A percentile compares a stretch with the other conserved stretches of the same genome.
Conservation (phyloP, 108 stramenopile genomes). For the Schizochytrium sp. region DNA sequence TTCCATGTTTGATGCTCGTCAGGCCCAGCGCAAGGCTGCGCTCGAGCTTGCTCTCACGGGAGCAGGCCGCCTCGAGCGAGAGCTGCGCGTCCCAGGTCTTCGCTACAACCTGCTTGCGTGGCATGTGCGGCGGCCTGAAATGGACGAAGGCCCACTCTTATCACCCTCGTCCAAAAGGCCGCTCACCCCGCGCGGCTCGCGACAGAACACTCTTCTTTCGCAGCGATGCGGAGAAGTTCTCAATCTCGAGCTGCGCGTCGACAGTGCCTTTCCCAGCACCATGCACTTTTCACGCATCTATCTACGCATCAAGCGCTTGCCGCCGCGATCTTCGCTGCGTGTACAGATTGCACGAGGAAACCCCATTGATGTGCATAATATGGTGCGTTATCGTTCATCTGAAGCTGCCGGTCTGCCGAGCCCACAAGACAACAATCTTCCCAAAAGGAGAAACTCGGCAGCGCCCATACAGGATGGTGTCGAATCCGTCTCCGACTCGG, state of each 20-base stretch:
- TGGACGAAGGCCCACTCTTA: too few relatives aligned
- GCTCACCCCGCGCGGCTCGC: too few relatives aligned
- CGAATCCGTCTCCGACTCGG: too few relatives aligned
- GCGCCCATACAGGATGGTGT: too few relatives aligned
- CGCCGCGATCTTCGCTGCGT: not conserved
- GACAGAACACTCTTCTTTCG: not conserved
- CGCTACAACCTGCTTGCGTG: not conserved
- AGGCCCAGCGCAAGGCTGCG: not conserved
- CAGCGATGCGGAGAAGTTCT: not conserved
- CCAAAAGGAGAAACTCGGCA: too few relatives aligned
- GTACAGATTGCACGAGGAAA: not conserved
- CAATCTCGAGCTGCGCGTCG: not conserved
- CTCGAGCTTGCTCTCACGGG: not conserved
- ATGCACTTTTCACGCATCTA: not conserved
- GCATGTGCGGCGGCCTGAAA: not conserved
- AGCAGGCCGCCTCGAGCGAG: not conserved
- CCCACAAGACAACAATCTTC: too few relatives aligned
- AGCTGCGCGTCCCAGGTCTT: not conserved
- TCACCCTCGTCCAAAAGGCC: too few relatives aligned
- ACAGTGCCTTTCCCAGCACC: not conserved
- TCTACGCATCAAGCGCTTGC: not conserved
- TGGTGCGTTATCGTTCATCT: not conserved
- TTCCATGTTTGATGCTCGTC: not conserved
- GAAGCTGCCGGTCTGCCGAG: not conserved
- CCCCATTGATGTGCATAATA: not conserved